A percentile compares a stretch with the other conserved stretches of the same genome.
Evolutionary conservation across 192 early-diverging fungal genomes (phyloP).

Genomic region (Coemansia sp.): DNA sequence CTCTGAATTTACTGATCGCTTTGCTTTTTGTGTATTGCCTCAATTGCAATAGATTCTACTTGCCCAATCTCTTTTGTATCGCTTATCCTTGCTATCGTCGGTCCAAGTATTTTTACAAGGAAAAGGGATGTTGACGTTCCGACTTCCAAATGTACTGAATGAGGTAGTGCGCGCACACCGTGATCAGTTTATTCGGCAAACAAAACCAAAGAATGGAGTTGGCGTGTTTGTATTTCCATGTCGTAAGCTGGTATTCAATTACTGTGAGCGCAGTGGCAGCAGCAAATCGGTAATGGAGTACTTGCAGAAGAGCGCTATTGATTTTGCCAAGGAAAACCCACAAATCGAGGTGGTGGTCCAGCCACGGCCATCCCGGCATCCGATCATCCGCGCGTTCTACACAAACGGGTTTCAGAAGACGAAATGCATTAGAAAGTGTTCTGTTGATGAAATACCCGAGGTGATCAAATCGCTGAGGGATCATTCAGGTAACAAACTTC

Average conservation of each 20-base stretch:
- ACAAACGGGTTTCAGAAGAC: constrained; percentile 55
- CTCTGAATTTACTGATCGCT: no score
- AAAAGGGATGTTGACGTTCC: constrained; percentile 36
- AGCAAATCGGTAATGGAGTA: constrained; percentile 76
- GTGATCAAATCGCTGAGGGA: constrained; percentile 64
- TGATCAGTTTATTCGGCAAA: constrained; percentile 28
- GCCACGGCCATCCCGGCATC: constrained; percentile 70
- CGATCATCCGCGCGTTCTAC: constrained; percentile 69
- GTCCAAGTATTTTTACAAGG: not conserved
- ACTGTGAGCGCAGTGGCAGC: constrained; percentile 80
- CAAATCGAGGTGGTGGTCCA: constrained; percentile 78
- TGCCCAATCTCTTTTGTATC: not conserved
- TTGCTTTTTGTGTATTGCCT: no score
- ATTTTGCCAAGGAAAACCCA: constrained; percentile 67
- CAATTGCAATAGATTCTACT: no score
- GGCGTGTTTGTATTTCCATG: constrained; percentile 74
- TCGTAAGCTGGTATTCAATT: constrained; percentile 76
- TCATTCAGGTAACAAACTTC: constrained; percentile 61
- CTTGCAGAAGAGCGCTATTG: constrained; percentile 60
- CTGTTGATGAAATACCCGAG: constrained; percentile 59
- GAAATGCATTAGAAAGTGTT: constrained; percentile 66
- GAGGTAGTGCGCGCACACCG: constrained; percentile 31
- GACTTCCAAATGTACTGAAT: constrained; percentile 41
- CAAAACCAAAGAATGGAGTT: constrained; percentile 64
- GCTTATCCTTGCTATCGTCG: not conserved